Evolutionary conservation across 257 asterid genomes (phyloP), one percentile per base, ranked within the genome.

Genomic region (Vinca minor): DNA sequence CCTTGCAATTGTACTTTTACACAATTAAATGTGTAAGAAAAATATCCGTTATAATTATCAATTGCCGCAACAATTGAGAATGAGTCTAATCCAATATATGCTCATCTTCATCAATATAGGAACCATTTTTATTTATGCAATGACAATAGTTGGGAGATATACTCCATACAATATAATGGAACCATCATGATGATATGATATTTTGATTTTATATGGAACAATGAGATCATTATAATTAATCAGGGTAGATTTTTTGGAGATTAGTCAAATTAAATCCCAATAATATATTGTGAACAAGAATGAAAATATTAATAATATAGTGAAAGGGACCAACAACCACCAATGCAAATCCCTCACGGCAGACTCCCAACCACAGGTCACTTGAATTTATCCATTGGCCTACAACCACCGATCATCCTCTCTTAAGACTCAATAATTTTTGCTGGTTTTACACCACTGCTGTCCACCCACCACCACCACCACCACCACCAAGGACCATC

Each of bases 311-410:
- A n/a, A n/a, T n/a, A n/a, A n/a, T n/a, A n/a, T n/a, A n/a, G n/a
- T n/a, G n/a, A 28, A 53, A 53, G 21, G 28, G 36, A 13, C 59
- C 8, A 17, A 28, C 58, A 52, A 53, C 59, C 59, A 26, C 36
- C 38, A 53, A 55, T 29, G 10, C 41, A 31, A 38, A 55, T 55
- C 61, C 41, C 41, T 55, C 61, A 29, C 61, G 61, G 61, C 61
- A 17, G 61, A 17, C 61, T 28, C 61, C 61, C 60, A 54, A 54
- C 60, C 39, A 28, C 60, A 21, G 31, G 61, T 41, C 25, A 31
- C 61, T 15, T 39, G 25, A 55, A 55, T 31, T 54, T 55, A 55
- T 6, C 41, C 41, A 31, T 31, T 55, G 61, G 15, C 61, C 41
- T 28, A 15, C 61, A 35, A 31, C 61, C 25, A 17, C 61, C 41